Base-by-base conservation (phyloP, 73 alveolate species). In the Paramecium primaurelia region DNA sequence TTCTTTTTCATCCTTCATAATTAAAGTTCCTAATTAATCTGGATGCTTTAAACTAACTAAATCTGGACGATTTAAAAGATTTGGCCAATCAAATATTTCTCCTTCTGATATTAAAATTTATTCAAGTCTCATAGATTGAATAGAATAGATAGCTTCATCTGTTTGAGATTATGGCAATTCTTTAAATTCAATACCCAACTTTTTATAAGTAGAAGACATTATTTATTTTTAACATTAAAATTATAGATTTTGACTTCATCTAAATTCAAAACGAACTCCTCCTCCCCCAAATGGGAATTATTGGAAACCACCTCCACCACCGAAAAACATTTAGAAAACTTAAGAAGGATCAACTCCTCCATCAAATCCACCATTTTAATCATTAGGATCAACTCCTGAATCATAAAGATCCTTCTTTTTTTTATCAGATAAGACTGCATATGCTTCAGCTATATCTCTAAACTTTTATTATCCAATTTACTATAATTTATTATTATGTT, bases 371-470 rank as follows among this genome's bases (percentile, higher is more conserved):
- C 87, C 87, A 73, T 20, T 73, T 11, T 97, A 92, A 91, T 98
- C 99, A 40, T 96, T 96, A 30, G 97, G 95, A 93, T 98, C 99
- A 28, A 95, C 95, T 75, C 99, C 99, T 47, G 92, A 88, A 92
- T 98, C 99, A 89, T 94, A 97, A 92, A 96, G 88, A 86, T 93
- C 92, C 75, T 95, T 98, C 93, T 98, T 98, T 88, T 96, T 93
- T 8, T 99, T 98, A 93, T 98, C 99, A 60, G 97, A 93, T 30
- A 98, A 96, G 20, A 98, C 98, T 4, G 97, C 93, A 95, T 98
- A 98, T 28, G 99, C 99, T 86, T 98, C 99, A 75, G 97, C 97
- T 20, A 98, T 95, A 93, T 98, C 99, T 85, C 97, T 96, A 90
- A 98, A 98, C 92, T 88, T 96, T 93, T 98, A 96, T 68, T 98